Base-by-base conservation (phyloP, 768 basidiomycete species). In the Neoboletus magnificus region DNA sequence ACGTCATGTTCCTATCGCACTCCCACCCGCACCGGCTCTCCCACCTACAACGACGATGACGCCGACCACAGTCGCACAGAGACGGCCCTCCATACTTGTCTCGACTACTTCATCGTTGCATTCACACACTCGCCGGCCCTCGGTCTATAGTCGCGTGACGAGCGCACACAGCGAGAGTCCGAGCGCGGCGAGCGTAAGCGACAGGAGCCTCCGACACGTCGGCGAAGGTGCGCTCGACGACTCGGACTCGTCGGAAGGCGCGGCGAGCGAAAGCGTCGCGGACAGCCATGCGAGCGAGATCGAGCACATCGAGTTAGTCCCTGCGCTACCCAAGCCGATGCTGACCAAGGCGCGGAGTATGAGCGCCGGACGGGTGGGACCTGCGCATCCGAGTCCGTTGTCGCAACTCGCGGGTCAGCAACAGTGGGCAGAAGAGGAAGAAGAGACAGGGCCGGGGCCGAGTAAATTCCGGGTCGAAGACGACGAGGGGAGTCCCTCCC, bases 221-320 rank as follows among this genome's bases (percentile, higher is more conserved):
- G 89, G 89, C 5, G 90, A 91, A 63, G 88, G 89, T 27, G 87
- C 85, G 1, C 70, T 92, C 4, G 86, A 87, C 55, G 88, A 90
- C 63, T 90, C 87, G 0, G 89, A 90, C 71, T 88, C 87, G 1
- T 80, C 79, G 2, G 78, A 73, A 13, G 49, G 55, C 5, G 59
- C 48, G 15, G 62, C 45, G 39, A 59, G 66, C 29, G 68, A 66
- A 29, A 59, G 62, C 10, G 53, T 57, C 15, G 52, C 25, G 10
- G 64, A 62, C n/a, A 54, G 59, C 13, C 57, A 60, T 25, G 53
- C 23, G 25, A 69, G 69, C 54, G 76, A 66, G 40, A 70, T 67
- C 8, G 77, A 70, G 29, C 73, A 69, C 11, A 63, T 62, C n/a
- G 73, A 71, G 23, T 64, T 58, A 49, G 71, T 57, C 48, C 71